Conservation (phyloP, 176 grass and related monocot species). For the Hordeum vulgare region DNA sequence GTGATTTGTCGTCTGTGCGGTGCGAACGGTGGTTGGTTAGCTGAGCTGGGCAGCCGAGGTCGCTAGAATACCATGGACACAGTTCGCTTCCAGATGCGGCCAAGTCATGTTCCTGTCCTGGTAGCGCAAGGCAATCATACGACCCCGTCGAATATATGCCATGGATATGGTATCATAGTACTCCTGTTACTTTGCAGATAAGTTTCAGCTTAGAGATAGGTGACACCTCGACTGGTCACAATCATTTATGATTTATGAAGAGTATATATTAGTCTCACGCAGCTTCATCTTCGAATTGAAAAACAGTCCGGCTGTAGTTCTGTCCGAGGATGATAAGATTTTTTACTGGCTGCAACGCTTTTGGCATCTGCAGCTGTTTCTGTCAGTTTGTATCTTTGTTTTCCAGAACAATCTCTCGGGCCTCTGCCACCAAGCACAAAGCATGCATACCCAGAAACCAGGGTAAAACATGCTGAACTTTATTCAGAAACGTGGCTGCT, state of each 20-base stretch:
- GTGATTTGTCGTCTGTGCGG: neutral
- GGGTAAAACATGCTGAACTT: too few species aligned
- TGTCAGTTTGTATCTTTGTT: too few species aligned
- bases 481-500: too few species aligned
- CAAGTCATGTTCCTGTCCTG: neutral
- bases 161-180: slow-evolving; percentile 23
- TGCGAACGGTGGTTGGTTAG: neutral
- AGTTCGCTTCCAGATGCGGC: slow-evolving; percentile 25
- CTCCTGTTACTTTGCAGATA: slow-evolving; percentile 1
- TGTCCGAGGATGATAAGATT: slow-evolving; percentile 13
- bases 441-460: too few species aligned
- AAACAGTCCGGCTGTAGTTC: neutral
- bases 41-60: slow-evolving; percentile 6
- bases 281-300: neutral
- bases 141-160: neutral
- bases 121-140: neutral
- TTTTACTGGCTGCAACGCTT: slow-evolving; percentile 11
- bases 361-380: neutral
- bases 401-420: too few species aligned
- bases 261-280: neutral
- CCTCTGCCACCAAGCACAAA: too few species aligned
- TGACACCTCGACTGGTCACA: neutral
- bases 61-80: slow-evolving; percentile 19
- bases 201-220: neutral
- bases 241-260: neutral